These are phyloP conservation scores for Wickerhamiella hasegawae DNA, from an alignment of 805 yeast species.

Conservation along the genomic window DNA sequence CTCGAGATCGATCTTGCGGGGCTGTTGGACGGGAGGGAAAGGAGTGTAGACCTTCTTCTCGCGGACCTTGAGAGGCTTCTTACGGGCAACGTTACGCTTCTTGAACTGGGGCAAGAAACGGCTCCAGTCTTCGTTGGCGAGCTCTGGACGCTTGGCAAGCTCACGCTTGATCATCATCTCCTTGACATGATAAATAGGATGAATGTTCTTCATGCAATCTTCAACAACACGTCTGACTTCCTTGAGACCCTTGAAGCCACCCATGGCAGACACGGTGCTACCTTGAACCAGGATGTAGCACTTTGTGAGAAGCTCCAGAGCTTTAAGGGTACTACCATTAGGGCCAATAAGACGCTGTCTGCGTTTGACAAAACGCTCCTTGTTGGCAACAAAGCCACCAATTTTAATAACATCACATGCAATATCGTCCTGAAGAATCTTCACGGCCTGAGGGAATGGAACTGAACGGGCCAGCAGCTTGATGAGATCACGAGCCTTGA, in stretches of 20 bases:
- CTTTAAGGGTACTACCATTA: slow-evolving; percentile 89
- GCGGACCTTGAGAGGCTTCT: slow-evolving; percentile 61
- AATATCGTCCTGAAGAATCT: slow-evolving; percentile 75
- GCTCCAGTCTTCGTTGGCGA: slow-evolving; percentile 93
- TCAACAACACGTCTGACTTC: slow-evolving; percentile 87
- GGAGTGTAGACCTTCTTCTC: slow-evolving; percentile 80
- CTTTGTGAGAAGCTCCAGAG: slow-evolving; percentile 83
- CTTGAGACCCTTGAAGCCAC: slow-evolving; percentile 84
- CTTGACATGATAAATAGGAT: slow-evolving; percentile 95
- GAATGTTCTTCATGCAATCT: slow-evolving; percentile 92
- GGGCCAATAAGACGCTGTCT: slow-evolving; percentile 96
- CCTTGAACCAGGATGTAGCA: slow-evolving; percentile 96
- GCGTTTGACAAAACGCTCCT: slow-evolving; percentile 87
- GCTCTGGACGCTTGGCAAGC: slow-evolving; percentile 83
- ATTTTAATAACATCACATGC: slow-evolving; percentile 96
- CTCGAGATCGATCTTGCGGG: slow-evolving; percentile 92
- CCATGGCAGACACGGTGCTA: slow-evolving; percentile 93
- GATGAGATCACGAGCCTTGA: slow-evolving; percentile 89
- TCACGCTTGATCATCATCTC: slow-evolving; percentile 96
- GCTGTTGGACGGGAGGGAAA: slow-evolving; percentile 95
- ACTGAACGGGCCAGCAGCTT: slow-evolving; percentile 90
- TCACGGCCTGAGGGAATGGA: slow-evolving; percentile 91
- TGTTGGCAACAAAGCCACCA: slow-evolving; percentile 74
- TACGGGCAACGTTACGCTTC: slow-evolving; percentile 89
- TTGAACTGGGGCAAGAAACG: slow-evolving; percentile 92